Evolutionary conservation across 371 early-diverging fungal species (phyloP).

Genomic region (Mucor irregularis): DNA sequence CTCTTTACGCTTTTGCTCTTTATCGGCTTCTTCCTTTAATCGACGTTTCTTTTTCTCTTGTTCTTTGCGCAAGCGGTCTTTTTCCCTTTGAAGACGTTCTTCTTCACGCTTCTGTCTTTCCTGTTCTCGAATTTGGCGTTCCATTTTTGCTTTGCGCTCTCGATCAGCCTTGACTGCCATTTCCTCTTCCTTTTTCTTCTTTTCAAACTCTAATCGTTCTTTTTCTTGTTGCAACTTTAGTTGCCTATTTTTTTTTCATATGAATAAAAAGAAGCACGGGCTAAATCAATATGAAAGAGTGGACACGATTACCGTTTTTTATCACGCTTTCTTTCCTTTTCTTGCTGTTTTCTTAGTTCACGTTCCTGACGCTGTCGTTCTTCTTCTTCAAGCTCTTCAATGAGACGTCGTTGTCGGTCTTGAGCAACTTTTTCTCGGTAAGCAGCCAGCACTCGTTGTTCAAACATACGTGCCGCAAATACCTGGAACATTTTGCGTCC

Average conservation of each 20-base stretch:
- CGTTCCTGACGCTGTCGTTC: constrained; percentile 70
- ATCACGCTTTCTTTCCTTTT: constrained; percentile 66
- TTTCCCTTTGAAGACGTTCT: constrained; percentile 30
- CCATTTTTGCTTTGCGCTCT: constrained; percentile 40
- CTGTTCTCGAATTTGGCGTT: constrained; percentile 54
- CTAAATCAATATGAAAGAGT: neutral
- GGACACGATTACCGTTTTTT: constrained; percentile 50
- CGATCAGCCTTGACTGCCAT: constrained; percentile 31
- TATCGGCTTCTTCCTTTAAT: constrained; percentile 14
- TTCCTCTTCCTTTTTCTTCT: constrained; percentile 41
- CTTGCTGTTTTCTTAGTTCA: constrained; percentile 66
- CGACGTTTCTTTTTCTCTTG: constrained; percentile 20
- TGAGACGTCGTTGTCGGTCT: constrained; percentile 76
- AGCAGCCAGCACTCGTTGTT: constrained; percentile 88
- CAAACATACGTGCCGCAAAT: constrained; percentile 95
- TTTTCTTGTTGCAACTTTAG: constrained; percentile 45
- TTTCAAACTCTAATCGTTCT: constrained; percentile 48
- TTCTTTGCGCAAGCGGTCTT: constrained; percentile 24
- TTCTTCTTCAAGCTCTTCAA: constrained; percentile 83
- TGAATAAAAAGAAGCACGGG: neutral
- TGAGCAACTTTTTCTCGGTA: constrained; percentile 91
- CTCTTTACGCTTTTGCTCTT: constrained; percentile 58
- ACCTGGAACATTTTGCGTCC: constrained; percentile 92
- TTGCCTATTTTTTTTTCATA: constrained; percentile 30
- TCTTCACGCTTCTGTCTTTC: constrained; percentile 30